These are phyloP conservation scores for Rubus idaeus DNA, from an alignment of 306 rosid species.

Conservation along the genomic window DNA sequence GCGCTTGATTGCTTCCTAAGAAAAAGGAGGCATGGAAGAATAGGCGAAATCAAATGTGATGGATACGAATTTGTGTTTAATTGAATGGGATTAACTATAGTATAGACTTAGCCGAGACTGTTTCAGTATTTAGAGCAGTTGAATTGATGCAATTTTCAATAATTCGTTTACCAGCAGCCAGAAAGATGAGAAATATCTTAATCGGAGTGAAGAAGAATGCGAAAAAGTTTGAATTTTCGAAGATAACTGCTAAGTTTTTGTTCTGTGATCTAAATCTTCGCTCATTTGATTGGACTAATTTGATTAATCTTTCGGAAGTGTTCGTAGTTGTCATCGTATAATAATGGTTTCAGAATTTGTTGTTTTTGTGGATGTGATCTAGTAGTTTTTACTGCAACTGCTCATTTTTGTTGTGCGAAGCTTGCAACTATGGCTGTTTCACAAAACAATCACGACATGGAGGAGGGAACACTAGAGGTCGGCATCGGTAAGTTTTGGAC, in stretches of 20 bases:
- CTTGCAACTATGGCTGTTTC: conserved; percentile 61
- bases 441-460: conserved; percentile 50
- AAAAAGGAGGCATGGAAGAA: conserved; percentile 10
- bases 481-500: conserved; percentile 77
- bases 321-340: background rate
- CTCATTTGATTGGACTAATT: conserved; percentile 8
- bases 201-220: background rate
- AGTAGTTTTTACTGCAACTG: conserved; percentile 21
- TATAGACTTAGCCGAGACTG: background rate
- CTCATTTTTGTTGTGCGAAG: conserved; percentile 18
- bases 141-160: conserved; percentile 13
- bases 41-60: background rate
- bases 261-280: conserved; percentile 9
- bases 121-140: conserved; percentile 30
- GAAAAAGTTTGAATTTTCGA: background rate
- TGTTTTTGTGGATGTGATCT: conserved; percentile 18
- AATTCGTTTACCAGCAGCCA: background rate
- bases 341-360: background rate
- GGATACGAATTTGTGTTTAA: background rate
- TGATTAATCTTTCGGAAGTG: background rate
- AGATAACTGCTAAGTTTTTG: background rate
- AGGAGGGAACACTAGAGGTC: conserved; percentile 83
- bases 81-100: conserved; percentile 2
- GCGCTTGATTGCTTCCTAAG: conserved; percentile 24
- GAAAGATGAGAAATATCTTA: background rate